Percentiles rank a stretch among this genome's conserved stretches.
Conservation (phyloP, 179 eudicot genomes). For the Beta macrorhiza region DNA sequence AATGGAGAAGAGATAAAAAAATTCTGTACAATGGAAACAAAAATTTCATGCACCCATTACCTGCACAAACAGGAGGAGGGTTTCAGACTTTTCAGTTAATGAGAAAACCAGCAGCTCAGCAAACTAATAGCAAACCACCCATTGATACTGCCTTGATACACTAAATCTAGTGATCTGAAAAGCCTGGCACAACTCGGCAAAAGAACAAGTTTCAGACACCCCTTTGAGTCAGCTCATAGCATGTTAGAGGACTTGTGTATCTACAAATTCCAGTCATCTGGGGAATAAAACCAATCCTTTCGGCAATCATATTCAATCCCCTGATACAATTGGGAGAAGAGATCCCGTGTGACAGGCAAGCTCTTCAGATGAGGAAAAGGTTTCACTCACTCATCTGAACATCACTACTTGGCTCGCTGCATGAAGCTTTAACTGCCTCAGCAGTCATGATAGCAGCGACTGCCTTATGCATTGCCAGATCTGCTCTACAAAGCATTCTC, state of each 20-base stretch:
- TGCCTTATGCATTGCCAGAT: slow-evolving; percentile 82
- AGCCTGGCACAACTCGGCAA: not conserved
- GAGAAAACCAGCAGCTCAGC: slow-evolving; percentile 29
- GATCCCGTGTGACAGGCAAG: not conserved
- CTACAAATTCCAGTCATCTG: slow-evolving; percentile 11
- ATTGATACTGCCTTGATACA: not conserved
- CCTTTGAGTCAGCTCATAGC: slow-evolving; percentile 10
- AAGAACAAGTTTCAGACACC: slow-evolving; percentile 6
- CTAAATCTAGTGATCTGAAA: slow-evolving; percentile 14
- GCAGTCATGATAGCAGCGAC: slow-evolving; percentile 79
- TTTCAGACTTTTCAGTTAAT: slow-evolving; percentile 18
- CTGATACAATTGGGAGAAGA: slow-evolving; percentile 4
- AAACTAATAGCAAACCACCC: slow-evolving; percentile 3
- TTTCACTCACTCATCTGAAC: slow-evolving; percentile 12
- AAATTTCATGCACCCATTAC: slow-evolving; percentile 43
- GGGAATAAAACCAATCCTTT: not conserved
- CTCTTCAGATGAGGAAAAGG: not conserved
- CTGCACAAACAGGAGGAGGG: slow-evolving; percentile 32
- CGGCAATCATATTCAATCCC: not conserved
- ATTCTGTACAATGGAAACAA: slow-evolving; percentile 46
- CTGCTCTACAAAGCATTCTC: slow-evolving; percentile 74
- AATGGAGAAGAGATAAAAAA: slow-evolving; percentile 15
- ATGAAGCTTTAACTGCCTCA: slow-evolving; percentile 64
- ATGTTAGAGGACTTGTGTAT: slow-evolving; percentile 22
- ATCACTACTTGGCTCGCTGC: slow-evolving; percentile 1